Evolutionary conservation across 306 rosid species (phyloP).

Genomic region (Parietaria judaica): DNA sequence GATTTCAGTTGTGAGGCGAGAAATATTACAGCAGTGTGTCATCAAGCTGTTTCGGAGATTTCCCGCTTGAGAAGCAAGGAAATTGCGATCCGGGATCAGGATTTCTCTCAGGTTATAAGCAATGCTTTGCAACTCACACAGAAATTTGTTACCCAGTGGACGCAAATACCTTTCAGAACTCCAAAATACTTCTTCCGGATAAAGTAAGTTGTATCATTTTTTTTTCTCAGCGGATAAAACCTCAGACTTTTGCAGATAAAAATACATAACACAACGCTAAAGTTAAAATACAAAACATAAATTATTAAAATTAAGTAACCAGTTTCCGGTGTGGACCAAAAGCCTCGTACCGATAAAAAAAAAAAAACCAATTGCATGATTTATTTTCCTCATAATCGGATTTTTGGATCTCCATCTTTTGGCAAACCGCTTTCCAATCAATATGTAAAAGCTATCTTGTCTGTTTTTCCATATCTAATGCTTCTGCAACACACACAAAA

Average conservation of each 20-base stretch:
- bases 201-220: conserved; percentile 31
- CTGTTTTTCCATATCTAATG: conserved; percentile 4
- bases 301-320: too few species aligned
- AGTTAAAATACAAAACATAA: too few species aligned
- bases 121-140: conserved; percentile 24
- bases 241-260: too few species aligned
- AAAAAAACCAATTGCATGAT: too few species aligned
- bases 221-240: not conserved
- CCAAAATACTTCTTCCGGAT: conserved; percentile 50
- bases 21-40: conserved; percentile 31
- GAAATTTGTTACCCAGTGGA: conserved; percentile 36
- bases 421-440: too few species aligned
- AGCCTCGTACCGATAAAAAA: too few species aligned
- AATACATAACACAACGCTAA: too few species aligned
- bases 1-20: conserved; percentile 25
- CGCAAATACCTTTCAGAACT: conserved; percentile 32
- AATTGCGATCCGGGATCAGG: conserved; percentile 11
- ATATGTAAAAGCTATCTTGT: too few species aligned
- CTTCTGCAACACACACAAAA: not conserved
- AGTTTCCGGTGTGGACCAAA: too few species aligned
- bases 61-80: conserved; percentile 22
- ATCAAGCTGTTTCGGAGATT: conserved; percentile 30
- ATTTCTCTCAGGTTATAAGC: conserved; percentile 20
- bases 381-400: too few species aligned
- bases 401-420: too few species aligned